Conservation (phyloP, 2,329 filamentous ascomycete species). For the Waltergamsia citrina region DNA sequence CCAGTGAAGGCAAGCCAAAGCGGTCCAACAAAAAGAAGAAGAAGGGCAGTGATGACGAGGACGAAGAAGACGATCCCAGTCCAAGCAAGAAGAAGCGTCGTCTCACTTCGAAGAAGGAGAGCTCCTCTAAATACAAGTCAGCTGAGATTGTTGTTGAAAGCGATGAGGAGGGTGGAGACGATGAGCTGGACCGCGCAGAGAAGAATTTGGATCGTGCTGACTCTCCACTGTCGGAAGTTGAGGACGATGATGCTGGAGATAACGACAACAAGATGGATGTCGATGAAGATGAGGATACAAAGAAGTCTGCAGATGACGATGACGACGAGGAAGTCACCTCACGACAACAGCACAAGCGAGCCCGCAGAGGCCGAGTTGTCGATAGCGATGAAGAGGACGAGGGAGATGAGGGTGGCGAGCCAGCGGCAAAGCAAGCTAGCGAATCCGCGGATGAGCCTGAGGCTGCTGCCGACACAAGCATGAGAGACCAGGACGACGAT, state of each 20-base stretch:
- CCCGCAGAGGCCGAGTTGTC: slow-evolving; percentile 40
- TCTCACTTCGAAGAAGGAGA: slow-evolving; percentile 37
- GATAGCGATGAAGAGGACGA: slow-evolving; percentile 47
- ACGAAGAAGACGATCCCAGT: slow-evolving; percentile 28
- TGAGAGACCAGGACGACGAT: slow-evolving; percentile 26
- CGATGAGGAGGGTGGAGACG: slow-evolving; percentile 42
- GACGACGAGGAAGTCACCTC: slow-evolving; percentile 37
- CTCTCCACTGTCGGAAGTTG: slow-evolving; percentile 23
- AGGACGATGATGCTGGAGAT: slow-evolving; percentile 22
- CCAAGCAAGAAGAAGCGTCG: slow-evolving; percentile 54
- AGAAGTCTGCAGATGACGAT: too few species aligned
- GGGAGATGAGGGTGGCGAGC: slow-evolving; percentile 11
- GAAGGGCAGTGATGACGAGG: slow-evolving; percentile 33
- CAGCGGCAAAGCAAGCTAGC: not conserved
- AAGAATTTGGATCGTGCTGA: slow-evolving; percentile 26
- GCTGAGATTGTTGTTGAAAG: slow-evolving; percentile 75
- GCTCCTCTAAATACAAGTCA: slow-evolving; percentile 66
- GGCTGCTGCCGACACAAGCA: slow-evolving; percentile 24
- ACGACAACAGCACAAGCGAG: slow-evolving; percentile 33
- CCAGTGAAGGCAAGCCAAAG: slow-evolving; percentile 27
- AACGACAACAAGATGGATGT: slow-evolving; percentile 30
- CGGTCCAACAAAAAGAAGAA: slow-evolving; percentile 43
- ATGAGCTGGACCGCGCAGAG: slow-evolving; percentile 31
- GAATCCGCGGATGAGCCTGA: slow-evolving; percentile 11
- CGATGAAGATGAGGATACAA: slow-evolving; percentile 15